Evolutionary conservation across 257 asterid species (phyloP), one percentile per base, ranked within the genome.

Genomic region (Przewalskia tangutica): DNA sequence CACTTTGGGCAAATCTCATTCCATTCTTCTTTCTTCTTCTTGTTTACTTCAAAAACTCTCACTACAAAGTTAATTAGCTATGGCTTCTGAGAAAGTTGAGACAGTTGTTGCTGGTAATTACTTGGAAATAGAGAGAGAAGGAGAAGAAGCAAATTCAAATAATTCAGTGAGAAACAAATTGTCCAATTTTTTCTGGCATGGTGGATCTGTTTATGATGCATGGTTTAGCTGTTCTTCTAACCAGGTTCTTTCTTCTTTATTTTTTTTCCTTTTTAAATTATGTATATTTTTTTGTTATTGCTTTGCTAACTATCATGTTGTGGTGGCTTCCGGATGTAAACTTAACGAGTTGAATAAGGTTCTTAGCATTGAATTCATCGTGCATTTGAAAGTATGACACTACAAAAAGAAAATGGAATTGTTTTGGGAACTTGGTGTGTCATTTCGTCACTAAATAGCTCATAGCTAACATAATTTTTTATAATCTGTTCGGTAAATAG

Each of bases 121-220:
- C 64, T 86, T 92, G 13, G 98, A 91, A 81, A 94, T 94, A 95
- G 97, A 94, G 62, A 88, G 91, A 66, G 95, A 91, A 88, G 90
- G 91, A 66, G 95, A 91, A 88, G 90, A 80, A 18, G 73, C 83
- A 5, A 70, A 83, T 46, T 79, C 86, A 66, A 84, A 91, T 77
- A 73, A 44, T 81, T 84, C 92, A 7, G 13, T 85, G 8, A 94
- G 89, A 75, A 80, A 81, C 88, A 91, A 84, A 48, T 51, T 94
- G 1, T 92, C 95, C 1, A 91, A 83, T 20, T 44, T 94, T 11
- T 91, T 94, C 64, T 94, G 98, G 98, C 93, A 94, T 86, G 98
- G 98, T 75, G 98, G 98, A 34, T 94, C 98, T 17, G 94, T 93
- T 62, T 94, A 94, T 86, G 98, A 94, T 91, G 98, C 98, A 81